Percentiles rank a stretch among this genome's conserved stretches.
Conservation (phyloP, 2,329 filamentous ascomycete species). For the Ilyonectria robusta region DNA sequence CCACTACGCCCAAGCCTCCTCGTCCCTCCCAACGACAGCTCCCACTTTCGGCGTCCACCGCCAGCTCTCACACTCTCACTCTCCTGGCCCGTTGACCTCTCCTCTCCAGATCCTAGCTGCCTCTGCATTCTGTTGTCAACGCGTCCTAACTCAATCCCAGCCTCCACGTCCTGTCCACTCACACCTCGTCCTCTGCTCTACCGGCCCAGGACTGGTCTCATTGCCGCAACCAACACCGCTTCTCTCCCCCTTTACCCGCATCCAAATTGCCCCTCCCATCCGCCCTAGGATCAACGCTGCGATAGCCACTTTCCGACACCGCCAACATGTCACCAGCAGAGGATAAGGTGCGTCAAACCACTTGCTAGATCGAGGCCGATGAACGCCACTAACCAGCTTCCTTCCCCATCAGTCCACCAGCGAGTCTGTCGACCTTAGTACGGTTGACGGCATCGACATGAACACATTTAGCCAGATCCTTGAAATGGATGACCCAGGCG, state of each 20-base stretch:
- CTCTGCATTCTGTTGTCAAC: slow-evolving; percentile 8
- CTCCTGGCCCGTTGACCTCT: slow-evolving; percentile 9
- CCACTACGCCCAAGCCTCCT: slow-evolving; percentile 28
- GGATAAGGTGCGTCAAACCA: slow-evolving; percentile 50
- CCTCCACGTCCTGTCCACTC: slow-evolving; percentile 19
- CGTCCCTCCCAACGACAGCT: slow-evolving; percentile 29
- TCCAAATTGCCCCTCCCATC: slow-evolving; percentile 24
- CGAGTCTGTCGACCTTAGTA: slow-evolving; percentile 67
- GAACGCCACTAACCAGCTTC: slow-evolving; percentile 30
- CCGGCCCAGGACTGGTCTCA: slow-evolving; percentile 12
- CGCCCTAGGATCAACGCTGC: slow-evolving; percentile 30
- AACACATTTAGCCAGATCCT: slow-evolving; percentile 93
- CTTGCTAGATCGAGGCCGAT: slow-evolving; percentile 6
- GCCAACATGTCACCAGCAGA: slow-evolving; percentile 50
- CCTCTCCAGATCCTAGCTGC: slow-evolving; percentile 8
- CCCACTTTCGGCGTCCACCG: slow-evolving; percentile 22
- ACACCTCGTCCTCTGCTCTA: slow-evolving; percentile 10
- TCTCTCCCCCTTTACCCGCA: slow-evolving; percentile 22
- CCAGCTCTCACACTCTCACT: slow-evolving; percentile 28
- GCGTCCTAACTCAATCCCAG: slow-evolving; percentile 19
- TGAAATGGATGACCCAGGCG: slow-evolving; percentile 95
- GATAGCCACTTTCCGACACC: slow-evolving; percentile 28
- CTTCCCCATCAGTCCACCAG: slow-evolving; percentile 55
- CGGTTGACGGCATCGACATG: slow-evolving; percentile 83
- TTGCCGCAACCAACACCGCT: slow-evolving; percentile 21